phyloP scores from a whole-genome alignment of 352 stramenopile species.

The Pythium grandisporangium region DNA sequence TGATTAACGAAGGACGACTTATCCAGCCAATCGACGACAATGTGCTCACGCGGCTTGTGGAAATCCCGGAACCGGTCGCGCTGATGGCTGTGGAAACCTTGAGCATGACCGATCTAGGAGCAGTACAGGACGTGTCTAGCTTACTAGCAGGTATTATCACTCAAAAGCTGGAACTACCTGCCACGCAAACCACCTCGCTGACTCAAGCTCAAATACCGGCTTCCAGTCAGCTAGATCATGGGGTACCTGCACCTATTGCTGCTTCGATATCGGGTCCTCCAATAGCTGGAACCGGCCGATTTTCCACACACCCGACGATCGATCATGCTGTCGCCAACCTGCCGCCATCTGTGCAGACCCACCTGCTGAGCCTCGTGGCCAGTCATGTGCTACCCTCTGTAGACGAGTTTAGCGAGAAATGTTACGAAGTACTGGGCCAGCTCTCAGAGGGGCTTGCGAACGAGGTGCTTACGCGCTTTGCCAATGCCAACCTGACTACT shows the following conservation, averaged over 20 bases:
- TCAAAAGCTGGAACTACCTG: slow-evolving; percentile 56
- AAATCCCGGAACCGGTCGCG: slow-evolving; percentile 56
- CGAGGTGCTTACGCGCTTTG: slow-evolving; percentile 67
- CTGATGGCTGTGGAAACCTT: slow-evolving; percentile 70
- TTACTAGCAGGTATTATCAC: slow-evolving; percentile 84
- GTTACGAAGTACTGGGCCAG: slow-evolving; percentile 72
- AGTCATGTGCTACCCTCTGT: slow-evolving; percentile 45
- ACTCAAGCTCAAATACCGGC: no score
- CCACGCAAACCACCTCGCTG: slow-evolving; percentile 9
- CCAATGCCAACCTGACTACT: slow-evolving; percentile 51
- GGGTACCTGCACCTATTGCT: background rate
- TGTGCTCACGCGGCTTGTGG: slow-evolving; percentile 53
- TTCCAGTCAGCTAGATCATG: no score
- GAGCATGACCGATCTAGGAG: slow-evolving; percentile 59
- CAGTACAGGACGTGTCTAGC: slow-evolving; percentile 67
- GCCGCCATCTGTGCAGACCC: slow-evolving; percentile 54
- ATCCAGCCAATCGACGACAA: slow-evolving; percentile 68
- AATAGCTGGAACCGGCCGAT: slow-evolving; percentile 3
- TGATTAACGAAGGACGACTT: slow-evolving; percentile 41
- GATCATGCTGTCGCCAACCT: slow-evolving; percentile 21
- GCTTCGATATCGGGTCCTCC: background rate
- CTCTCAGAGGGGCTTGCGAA: slow-evolving; percentile 66
- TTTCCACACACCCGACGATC: slow-evolving; percentile 13
- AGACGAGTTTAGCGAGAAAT: slow-evolving; percentile 71
- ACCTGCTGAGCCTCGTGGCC: slow-evolving; percentile 50